Evolutionary conservation across 179 eudicot species (phyloP).

Genomic region (Drosera spatulata): DNA sequence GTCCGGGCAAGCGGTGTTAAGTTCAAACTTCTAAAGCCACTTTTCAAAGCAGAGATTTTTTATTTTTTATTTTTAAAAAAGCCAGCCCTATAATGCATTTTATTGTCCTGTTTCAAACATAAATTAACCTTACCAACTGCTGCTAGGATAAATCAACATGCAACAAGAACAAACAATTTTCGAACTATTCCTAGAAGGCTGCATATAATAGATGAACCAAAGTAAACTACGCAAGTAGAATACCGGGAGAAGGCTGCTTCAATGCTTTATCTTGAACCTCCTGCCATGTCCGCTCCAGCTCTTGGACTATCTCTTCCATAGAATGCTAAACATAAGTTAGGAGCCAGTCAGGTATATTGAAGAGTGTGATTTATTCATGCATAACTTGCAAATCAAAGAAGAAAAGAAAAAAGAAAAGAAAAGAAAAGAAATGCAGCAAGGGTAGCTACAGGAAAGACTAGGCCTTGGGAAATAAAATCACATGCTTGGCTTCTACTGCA

Average conservation of each 20-base stretch:
- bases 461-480: no score
- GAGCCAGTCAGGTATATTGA: slow-evolving; percentile 1
- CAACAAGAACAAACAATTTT: background rate
- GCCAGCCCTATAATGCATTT: no score
- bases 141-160: background rate
- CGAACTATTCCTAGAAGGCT: background rate
- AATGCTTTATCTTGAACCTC: slow-evolving; percentile 62
- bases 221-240: background rate
- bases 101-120: no score
- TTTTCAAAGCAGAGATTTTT: no score
- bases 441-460: no score
- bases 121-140: no score
- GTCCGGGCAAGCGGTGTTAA: no score
- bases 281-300: slow-evolving; percentile 68
- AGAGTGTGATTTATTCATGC: background rate
- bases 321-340: slow-evolving; percentile 25
- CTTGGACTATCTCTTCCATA: slow-evolving; percentile 53
- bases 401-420: background rate
- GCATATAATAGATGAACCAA: slow-evolving; percentile 4
- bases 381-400: background rate
- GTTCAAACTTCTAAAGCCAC: no score
- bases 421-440: no score
- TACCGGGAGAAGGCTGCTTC: slow-evolving; percentile 91
- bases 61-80: no score
- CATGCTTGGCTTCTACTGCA: no score